Base-by-base conservation (phyloP, 1,284 basidiomycete genomes). In the Tausonia pullulans region DNA sequence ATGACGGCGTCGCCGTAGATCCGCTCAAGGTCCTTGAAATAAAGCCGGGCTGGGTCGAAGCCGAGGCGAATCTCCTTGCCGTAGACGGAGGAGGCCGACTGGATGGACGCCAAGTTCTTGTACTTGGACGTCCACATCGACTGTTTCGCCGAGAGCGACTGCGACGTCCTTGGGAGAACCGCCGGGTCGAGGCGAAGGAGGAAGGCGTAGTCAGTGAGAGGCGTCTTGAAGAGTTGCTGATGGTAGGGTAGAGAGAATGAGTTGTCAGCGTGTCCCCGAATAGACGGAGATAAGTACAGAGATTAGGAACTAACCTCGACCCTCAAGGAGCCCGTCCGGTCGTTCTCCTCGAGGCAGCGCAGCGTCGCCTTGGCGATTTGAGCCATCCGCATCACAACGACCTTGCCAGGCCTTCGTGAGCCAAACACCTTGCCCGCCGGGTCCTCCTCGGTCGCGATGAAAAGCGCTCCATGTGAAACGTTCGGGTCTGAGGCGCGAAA, bases 201-300 rank as follows among this genome's bases (percentile, higher is more conserved):
- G 69, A 96, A 83, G 71, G 97, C 88, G 74, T 96, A 98, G 72
- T 93, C 87, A 8, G 83, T 78, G 0, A 83, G 82, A 0, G 93
- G 88, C 69, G 96, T 91, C 8, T 82, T 78, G 77, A 98, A 96
- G 58, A 98, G 79, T 16, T 82, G 79, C 87, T 93, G 16, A 50
- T 39, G 44, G 7, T 8, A 8, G 10, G 49, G 43, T 6, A 48
- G 43, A 16, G 39, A 1, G 51, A 52, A 49, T 56, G 40, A 61
- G 58, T 16, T 48, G 43, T 16, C 14, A n/a, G 39, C 27, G 62
- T n/a, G 44, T 48, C 41, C 27, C 46, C 50, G 50, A 13, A 45
- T 8, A 58, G 61, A 62, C 16, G 45, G 45, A 51, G 44, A 62
- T 8, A 16, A 50, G 59, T 10, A 63, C 62, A 2, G 46, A 44